These are phyloP conservation scores for Macrolepiota dolichaula DNA, from an alignment of 768 basidiomycete species.

Conservation along the genomic window DNA sequence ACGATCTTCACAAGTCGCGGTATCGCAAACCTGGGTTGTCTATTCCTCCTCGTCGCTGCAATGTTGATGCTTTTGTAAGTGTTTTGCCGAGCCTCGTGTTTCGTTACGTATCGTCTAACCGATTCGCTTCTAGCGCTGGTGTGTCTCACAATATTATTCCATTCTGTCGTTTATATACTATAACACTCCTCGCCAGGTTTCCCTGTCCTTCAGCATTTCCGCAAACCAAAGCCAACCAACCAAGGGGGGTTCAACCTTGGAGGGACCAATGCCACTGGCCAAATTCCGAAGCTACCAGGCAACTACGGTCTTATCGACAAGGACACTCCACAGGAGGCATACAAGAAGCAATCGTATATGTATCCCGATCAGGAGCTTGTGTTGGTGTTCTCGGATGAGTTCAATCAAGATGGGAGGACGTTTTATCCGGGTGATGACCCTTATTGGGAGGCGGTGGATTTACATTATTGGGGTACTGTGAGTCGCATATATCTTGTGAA, in stretches of 20 bases:
- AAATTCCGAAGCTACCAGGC: slow-evolving; percentile 52
- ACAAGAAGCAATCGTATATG: slow-evolving; percentile 49
- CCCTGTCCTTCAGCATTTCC: slow-evolving; percentile 47
- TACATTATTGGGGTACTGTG: slow-evolving; percentile 68
- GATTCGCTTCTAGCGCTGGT: slow-evolving; percentile 33
- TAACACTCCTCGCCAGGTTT: slow-evolving; percentile 29
- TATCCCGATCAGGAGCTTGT: slow-evolving; percentile 47
- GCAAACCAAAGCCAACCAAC: slow-evolving; percentile 34
- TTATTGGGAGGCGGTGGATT: slow-evolving; percentile 55
- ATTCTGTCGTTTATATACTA: neutral
- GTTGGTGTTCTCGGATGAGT: slow-evolving; percentile 82
- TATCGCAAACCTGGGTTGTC: slow-evolving; percentile 63
- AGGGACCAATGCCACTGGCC: slow-evolving; percentile 68
- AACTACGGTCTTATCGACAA: slow-evolving; percentile 67
- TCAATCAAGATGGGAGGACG: slow-evolving; percentile 66
- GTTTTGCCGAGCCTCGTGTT: neutral
- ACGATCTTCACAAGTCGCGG: slow-evolving; percentile 61
- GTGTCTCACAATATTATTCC: slow-evolving; percentile 4
- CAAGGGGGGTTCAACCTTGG: slow-evolving; percentile 68
- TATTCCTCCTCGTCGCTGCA: slow-evolving; percentile 49
- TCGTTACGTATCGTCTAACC: neutral
- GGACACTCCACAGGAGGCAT: slow-evolving; percentile 60
- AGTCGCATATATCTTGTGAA: slow-evolving; percentile 23
- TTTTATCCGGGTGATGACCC: slow-evolving; percentile 73
- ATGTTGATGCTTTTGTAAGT: slow-evolving; percentile 58